These are phyloP conservation scores for Ustilago curta DNA, from an alignment of 1,284 basidiomycete species.

Conservation along the genomic window DNA sequence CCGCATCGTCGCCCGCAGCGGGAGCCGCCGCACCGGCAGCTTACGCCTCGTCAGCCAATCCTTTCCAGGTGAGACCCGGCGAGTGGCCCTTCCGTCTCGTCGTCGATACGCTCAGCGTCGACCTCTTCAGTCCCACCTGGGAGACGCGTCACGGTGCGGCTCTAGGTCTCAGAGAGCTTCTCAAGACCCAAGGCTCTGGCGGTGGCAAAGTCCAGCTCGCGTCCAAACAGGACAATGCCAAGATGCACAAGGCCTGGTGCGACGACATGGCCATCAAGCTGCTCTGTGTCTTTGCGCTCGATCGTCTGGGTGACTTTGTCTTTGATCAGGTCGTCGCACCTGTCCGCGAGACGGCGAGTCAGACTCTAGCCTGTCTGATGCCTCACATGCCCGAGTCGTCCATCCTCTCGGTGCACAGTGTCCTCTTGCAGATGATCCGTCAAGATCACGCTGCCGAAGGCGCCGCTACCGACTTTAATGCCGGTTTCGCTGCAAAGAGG, in stretches of 20 bases:
- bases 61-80: slow-evolving; percentile 72
- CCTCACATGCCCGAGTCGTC: slow-evolving; percentile 83
- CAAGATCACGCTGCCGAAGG: slow-evolving; percentile 76
- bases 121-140: slow-evolving; percentile 87
- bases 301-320: slow-evolving; percentile 97
- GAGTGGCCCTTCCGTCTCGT: slow-evolving; percentile 91
- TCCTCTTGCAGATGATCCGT: slow-evolving; percentile 91
- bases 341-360: slow-evolving; percentile 94
- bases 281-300: slow-evolving; percentile 90
- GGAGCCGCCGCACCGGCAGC: slow-evolving; percentile 32
- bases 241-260: slow-evolving; percentile 83
- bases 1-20: slow-evolving; percentile 31
- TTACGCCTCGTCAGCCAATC: slow-evolving; percentile 45
- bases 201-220: slow-evolving; percentile 76
- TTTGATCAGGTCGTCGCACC: slow-evolving; percentile 97
- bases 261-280: slow-evolving; percentile 88
- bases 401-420: slow-evolving; percentile 82
- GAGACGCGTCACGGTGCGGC: slow-evolving; percentile 94
- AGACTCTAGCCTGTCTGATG: slow-evolving; percentile 89
- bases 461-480: slow-evolving; percentile 17
- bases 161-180: slow-evolving; percentile 87
- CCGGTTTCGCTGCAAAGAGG: slow-evolving; percentile 70
- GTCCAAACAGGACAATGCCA: slow-evolving; percentile 38
- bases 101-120: slow-evolving; percentile 82
- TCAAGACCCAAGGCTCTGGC: slow-evolving; percentile 84